Evolutionary conservation across 805 yeast species (phyloP), one percentile per base, ranked within the genome.

Genomic region (Yarrowia osloensis): DNA sequence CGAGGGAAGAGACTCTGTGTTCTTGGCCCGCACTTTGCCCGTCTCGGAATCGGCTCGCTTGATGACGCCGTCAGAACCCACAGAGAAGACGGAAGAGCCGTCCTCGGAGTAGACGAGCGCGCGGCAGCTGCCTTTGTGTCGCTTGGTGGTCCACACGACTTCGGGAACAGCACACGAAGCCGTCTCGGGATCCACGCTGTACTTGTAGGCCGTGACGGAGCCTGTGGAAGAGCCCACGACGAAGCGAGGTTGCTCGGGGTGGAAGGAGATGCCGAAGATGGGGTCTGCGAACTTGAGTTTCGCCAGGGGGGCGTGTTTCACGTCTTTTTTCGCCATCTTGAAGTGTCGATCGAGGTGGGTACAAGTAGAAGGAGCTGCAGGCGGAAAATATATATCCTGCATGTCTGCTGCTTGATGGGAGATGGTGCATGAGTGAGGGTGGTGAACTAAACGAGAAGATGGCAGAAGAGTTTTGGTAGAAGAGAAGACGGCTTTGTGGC

Each of bases 71-170:
- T 94, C 99, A 0, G 89, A 83, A 0, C 98, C 98, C 21, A 87
- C 85, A 0, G 96, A 82, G 72, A 81, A 90, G 0, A 92, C 42
- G 52, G 68, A 82, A 6, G 77, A 74, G 2, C 91, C 91, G 1
- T 83, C 79, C 40, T 86, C 84, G 68, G 87, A 90, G 75, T 91
- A 87, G 8, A 85, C 79, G 2, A 90, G 78, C 4, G 89, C 85
- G 49, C 99, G 79, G 69, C 96, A 91, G 70, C 96, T 88, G 0
- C 91, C 93, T 75, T 91, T 92, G 74, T 94, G 98, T 74, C 98
- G 84, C 73, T 85, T 90, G 0, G 98, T 93, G 67, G 88, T 85
- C 99, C 99, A 94, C 21, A 79, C 71, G 0, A 44, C 35, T 33
- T 61, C 70, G 8, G 68, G 62, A 65, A 21, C 8, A 70, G 70